These are phyloP conservation scores for Catunica adiposa DNA, from an alignment of 2,329 filamentous ascomycete genomes.

Conservation along the genomic window DNA sequence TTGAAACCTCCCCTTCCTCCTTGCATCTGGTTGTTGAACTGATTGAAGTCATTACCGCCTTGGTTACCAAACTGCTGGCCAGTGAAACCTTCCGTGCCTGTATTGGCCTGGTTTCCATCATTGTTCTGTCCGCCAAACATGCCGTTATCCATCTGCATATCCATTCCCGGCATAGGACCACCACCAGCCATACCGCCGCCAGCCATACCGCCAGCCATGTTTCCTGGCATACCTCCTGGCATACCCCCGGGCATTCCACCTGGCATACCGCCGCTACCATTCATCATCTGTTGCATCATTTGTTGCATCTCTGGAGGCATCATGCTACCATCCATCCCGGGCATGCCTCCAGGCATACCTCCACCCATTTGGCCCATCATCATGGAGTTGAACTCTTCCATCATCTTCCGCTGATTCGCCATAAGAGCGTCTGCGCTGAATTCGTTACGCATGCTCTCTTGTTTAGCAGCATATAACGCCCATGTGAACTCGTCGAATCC, in stretches of 20 bases:
- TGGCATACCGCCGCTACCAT: slow-evolving; percentile 16
- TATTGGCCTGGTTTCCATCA: slow-evolving; percentile 15
- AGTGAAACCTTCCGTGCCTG: neutral
- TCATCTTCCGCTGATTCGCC: slow-evolving; percentile 60
- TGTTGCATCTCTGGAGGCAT: slow-evolving; percentile 49
- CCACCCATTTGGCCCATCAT: slow-evolving; percentile 41
- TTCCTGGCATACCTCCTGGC: slow-evolving; percentile 23
- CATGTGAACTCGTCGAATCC: slow-evolving; percentile 98
- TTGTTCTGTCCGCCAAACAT: slow-evolving; percentile 32
- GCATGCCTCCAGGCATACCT: slow-evolving; percentile 25
- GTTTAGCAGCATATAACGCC: slow-evolving; percentile 84
- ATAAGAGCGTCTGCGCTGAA: slow-evolving; percentile 51
- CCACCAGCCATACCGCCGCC: neutral
- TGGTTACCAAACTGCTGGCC: slow-evolving; percentile 13
- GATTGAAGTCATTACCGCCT: neutral
- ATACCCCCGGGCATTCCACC: slow-evolving; percentile 29
- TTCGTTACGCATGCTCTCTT: slow-evolving; percentile 61
- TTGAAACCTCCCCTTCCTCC: slow-evolving; percentile 8
- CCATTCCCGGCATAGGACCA: slow-evolving; percentile 33
- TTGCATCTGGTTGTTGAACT: slow-evolving; percentile 8
- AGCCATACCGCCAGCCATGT: slow-evolving; percentile 35
- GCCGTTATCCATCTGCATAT: slow-evolving; percentile 48
- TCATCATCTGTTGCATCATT: slow-evolving; percentile 58
- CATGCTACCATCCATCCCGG: slow-evolving; percentile 28
- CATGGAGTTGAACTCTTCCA: slow-evolving; percentile 51